Evolutionary conservation across 1,284 basidiomycete genomes (phyloP), one percentile per base, ranked within the genome.

Genomic region (Irpex sp.): DNA sequence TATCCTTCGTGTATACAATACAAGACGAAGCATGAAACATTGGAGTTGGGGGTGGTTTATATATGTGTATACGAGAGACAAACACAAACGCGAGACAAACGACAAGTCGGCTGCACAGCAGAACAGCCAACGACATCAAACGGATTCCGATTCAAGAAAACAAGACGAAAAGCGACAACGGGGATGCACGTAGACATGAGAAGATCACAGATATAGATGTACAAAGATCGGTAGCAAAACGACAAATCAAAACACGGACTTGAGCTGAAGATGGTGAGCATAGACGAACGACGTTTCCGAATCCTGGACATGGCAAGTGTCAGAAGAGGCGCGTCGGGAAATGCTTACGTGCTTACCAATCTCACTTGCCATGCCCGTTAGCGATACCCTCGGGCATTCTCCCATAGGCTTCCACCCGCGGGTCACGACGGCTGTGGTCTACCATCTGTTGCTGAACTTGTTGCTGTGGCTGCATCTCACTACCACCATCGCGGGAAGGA

Each of bases 371-470:
- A 33, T 53, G 55, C 13, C 46, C 61, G 37, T 39, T 59, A n/a
- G 61, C 26, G n/a, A 62, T 62, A 17, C 61, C 57, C 8, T 31
- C 57, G 7, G 39, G n/a, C 56, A 58, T 58, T 35, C 56, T 58
- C 7, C 33, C 61, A 21, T 59, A 58, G 31, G 35, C 50, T 15
- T 62, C 61, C 57, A 62, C 53, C 31, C 61, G 49, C 21, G 61
- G 46, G 61, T 62, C 61, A n/a, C 61, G 61, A 15, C 61, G 61
- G 51, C 39, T 54, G 7, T 47, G 57, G 17, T 59, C 57, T 50
- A 62, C 51, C 50, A 51, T 21, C 55, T 51, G 61, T 35, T 58
- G 57, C 47, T 50, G 55, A 8, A 53, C 31, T 21, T 57, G 57
- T 36, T 58, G 61, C 9, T 9, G 26, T 35, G 19, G 53, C 53